Conservation (phyloP, 2,329 filamentous ascomycete genomes). For the Epichloe scottii region DNA sequence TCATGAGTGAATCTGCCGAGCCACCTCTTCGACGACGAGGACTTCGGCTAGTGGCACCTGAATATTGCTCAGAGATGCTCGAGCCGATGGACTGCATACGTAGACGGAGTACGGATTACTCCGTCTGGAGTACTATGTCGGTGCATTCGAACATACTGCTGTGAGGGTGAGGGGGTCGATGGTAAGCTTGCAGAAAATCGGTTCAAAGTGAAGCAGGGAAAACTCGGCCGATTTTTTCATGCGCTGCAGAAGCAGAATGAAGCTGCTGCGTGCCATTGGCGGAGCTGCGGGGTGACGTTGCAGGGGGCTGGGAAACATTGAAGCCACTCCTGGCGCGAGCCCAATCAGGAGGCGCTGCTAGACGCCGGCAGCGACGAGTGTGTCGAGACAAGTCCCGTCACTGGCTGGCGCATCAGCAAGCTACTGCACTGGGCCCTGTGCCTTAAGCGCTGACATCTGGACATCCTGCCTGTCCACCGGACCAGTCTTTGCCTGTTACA, state of each 20-base stretch:
- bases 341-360: slow-evolving; percentile 13
- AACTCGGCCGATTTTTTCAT: too few species aligned
- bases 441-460: slow-evolving; percentile 1
- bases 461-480: background rate
- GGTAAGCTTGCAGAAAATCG: too few species aligned
- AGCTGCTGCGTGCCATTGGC: background rate
- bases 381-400: background rate
- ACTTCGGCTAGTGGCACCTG: background rate
- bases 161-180: too few species aligned
- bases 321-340: background rate
- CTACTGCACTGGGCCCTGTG: background rate
- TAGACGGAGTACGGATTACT: too few species aligned
- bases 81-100: too few species aligned
- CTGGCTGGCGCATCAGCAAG: slow-evolving; percentile 3
- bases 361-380: slow-evolving; percentile 10
- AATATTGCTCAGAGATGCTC: too few species aligned
- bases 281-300: background rate
- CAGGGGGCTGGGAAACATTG: background rate
- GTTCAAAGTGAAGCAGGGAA: too few species aligned
- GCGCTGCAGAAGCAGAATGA: too few species aligned
- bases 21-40: background rate
- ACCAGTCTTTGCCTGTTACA: background rate
- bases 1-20: background rate
- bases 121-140: too few species aligned
- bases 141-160: too few species aligned